Evolutionary conservation across 139 green algal genomes (phyloP), one percentile per base, ranked within the genome.

Genomic region (Coelastrella sp.): DNA sequence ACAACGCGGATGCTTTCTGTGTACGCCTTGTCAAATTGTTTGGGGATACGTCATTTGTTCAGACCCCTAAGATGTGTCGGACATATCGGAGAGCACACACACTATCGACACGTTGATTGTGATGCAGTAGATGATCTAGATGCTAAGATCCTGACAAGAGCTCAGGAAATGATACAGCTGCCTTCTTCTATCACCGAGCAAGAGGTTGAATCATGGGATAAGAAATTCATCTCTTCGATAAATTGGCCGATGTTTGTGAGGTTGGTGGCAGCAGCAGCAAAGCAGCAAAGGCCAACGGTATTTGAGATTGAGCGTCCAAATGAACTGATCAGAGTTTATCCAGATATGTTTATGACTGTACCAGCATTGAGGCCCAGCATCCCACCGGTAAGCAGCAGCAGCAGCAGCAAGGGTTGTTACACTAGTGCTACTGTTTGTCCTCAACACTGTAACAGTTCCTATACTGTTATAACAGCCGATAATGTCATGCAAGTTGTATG

Each of bases 11-110:
- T 62, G 25, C 7, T 79, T 41, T 41, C 23, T 8, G 62, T 62
- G 17, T 79, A 79, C 23, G 43, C 71, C 23, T 6, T 62, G 9
- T 41, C 71, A 6, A 62, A 60, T 9, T 41, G 25, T 25, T n/a
- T 79, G 41, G 71, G 71, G 2, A 60, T 79, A 63, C 41, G 71
- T 19, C 62, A 79, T 50, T 19, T 62, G 25, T 41, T 63, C 41
- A 62, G n/a, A 35, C 40, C 40, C 41, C 37, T 79, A 19, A 23
- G 15, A n/a, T 79, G 69, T 43, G 41, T 79, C 5, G 69, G 69
- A 1, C 69, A 79, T 41, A 63, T 79, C 23, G 69, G 69, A 11
- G 17, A 53, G 5, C 37, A 38, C 23, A 27, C 57, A 19, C 68
- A 77, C 23, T 77, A 77, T 7, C 68, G 68, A 27, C 19, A 53